Conservation (phyloP, 108 stramenopile genomes). For the Pseudonitzschia multiseries region DNA sequence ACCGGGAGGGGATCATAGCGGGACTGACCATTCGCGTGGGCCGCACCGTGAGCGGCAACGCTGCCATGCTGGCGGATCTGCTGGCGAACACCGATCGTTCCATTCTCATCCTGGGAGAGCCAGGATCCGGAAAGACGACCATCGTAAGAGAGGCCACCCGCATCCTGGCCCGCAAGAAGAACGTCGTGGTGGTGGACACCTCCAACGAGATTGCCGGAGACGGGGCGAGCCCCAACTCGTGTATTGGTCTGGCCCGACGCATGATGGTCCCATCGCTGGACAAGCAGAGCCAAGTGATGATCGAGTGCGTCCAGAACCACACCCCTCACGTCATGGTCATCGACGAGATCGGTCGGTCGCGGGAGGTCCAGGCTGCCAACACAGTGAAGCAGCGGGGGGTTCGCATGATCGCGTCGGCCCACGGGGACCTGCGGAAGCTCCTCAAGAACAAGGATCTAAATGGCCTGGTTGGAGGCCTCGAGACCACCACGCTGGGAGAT, state of each 20-base stretch:
- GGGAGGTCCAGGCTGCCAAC: constrained; percentile 57
- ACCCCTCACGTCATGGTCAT: constrained; percentile 64
- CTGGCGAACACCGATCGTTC: constrained; percentile 19
- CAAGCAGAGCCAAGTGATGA: constrained; percentile 53
- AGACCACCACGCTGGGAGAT: constrained; percentile 47
- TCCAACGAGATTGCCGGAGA: constrained; percentile 70
- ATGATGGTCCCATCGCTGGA: constrained; percentile 56
- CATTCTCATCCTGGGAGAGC: constrained; percentile 43
- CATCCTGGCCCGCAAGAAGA: constrained; percentile 29
- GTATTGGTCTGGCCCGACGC: constrained; percentile 55
- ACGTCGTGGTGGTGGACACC: constrained; percentile 61
- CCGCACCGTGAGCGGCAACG: constrained; percentile 43
- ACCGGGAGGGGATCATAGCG: constrained; percentile 23
- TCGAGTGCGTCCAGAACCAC: constrained; percentile 76
- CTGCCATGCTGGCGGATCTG: constrained; percentile 48
- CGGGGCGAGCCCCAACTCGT: constrained; percentile 53
- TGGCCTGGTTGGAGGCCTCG: constrained; percentile 54
- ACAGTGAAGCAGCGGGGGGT: constrained; percentile 57
- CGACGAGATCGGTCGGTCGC: constrained; percentile 54
- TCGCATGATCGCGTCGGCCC: constrained; percentile 68
- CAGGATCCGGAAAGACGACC: constrained; percentile 38
- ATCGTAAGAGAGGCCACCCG: constrained; percentile 51
- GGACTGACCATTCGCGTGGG: constrained; percentile 59
- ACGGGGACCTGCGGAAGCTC: constrained; percentile 53
- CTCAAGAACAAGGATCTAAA: constrained; percentile 49